Evolutionary conservation across 129 eudicot species (phyloP), one percentile per base, ranked within the genome.

Genomic region (Tagetes erecta): DNA sequence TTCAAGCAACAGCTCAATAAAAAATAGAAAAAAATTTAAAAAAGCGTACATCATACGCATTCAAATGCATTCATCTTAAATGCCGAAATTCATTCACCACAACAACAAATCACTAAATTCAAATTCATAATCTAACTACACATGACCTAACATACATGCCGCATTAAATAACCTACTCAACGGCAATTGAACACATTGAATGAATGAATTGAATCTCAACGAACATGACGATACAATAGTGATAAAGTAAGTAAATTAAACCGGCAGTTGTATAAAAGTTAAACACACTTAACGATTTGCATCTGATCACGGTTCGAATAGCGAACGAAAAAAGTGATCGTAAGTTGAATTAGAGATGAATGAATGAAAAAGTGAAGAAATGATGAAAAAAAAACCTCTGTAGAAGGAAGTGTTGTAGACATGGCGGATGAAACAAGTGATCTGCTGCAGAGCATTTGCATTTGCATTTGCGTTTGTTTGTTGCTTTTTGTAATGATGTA

Each of bases 321-420:
- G 37, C 34, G 40, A 52, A 20, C 27, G 27, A 20, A 20, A 20
- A 20, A 20, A 20, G 27, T 13, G 46, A 70, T 70, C 65, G 36
- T 34, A 12, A 12, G 38, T 62, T 10, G 9, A 74, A 39, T 9
- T 49, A 39, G 9, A 3, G 33, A 8, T 59, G 31, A 9, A 80
- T 62, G 3, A 62, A 36, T 62, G 14, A 36, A 20, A 11, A 3
- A 4, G 67, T 36, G 4, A 11, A 3, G 45, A 6, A 11, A 13
- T 4, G 4, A 62, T 35, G 68, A 40, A 37, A 64, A 37, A 64
- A 35, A 76, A 69, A 86, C 87, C 89, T 76, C 60, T 38, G 85
- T 42, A 77, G 86, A 80, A 82, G 91, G 86, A 72, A 86, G 75
- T 72, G 96, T 79, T 72, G 96, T 79, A 70, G 86, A 83, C 89